A percentile compares a stretch with the other conserved stretches of the same genome.
phyloP scores from a whole-genome alignment of 192 early-diverging fungal species.

The Entophlyctis luteolus region DNA sequence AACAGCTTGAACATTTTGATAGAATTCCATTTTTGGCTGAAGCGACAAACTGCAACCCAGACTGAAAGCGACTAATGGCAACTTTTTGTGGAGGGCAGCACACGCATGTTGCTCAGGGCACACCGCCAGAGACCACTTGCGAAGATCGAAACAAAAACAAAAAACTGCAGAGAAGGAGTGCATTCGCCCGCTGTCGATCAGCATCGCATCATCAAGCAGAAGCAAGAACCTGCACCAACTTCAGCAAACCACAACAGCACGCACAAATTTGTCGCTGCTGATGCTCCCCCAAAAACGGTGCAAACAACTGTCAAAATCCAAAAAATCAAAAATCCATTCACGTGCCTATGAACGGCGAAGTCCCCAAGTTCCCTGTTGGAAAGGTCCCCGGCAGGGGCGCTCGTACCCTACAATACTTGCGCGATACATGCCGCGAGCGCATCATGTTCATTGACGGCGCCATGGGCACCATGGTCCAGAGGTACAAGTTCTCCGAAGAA shows the following conservation, averaged over 20 bases:
- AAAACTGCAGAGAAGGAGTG: not conserved
- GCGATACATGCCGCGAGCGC: slow-evolving; percentile 68
- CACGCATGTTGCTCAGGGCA: too few relatives aligned
- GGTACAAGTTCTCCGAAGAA: slow-evolving; percentile 71
- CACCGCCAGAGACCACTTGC: too few relatives aligned
- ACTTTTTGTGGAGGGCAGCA: too few relatives aligned
- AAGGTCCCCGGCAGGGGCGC: slow-evolving; percentile 50
- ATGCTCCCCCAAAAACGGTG: too few relatives aligned
- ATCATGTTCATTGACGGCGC: slow-evolving; percentile 91
- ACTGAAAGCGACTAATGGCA: too few relatives aligned
- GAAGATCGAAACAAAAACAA: not conserved
- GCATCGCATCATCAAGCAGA: too few relatives aligned
- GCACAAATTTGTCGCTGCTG: too few relatives aligned
- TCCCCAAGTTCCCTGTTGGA: slow-evolving; percentile 27
- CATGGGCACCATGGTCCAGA: slow-evolving; percentile 64
- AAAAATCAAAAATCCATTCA: not conserved
- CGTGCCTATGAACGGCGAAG: not conserved
- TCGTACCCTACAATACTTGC: slow-evolving; percentile 61
- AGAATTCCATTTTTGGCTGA: slow-evolving; percentile 31
- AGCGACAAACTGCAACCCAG: too few relatives aligned
- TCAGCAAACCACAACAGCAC: too few relatives aligned
- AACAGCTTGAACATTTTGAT: slow-evolving; percentile 23
- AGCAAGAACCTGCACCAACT: too few relatives aligned
- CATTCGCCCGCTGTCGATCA: too few relatives aligned
- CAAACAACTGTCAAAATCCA: not conserved